Base-by-base conservation (phyloP, 306 rosid genomes). In the Bauhinia variegata region DNA sequence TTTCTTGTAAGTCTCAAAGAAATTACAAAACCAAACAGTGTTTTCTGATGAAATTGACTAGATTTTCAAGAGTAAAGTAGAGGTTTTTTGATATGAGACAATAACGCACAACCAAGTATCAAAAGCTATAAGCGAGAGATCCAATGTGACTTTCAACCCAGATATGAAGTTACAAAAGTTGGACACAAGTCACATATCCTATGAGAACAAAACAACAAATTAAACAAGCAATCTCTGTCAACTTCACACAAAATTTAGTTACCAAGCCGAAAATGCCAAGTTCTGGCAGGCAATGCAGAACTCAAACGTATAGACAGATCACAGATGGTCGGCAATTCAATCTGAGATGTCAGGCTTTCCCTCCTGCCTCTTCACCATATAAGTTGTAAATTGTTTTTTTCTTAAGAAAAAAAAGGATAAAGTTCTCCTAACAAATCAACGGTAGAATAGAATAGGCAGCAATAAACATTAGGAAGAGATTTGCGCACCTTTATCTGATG, bases 401-500 rank as follows among this genome's bases (percentile, higher is more conserved):
- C n/a, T n/a, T n/a, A n/a, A n/a, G n/a, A n/a, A n/a, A 58, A 9
- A 49, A 4, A 1, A 43, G 6, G 11, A 44, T 17, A 39, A 50
- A 15, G 50, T 23, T 19, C 56, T 23, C 54, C 38, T 65, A 13
- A 48, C 15, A 18, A 30, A 6, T 51, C 58, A 67, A 12, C 6
- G 53, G 41, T 11, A 60, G 8, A 47, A 33, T 13, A 4, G 19
- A 50, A 23, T 51, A 31, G 33, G 60, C 18, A 33, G 63, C 11
- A 74, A 73, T 51, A 59, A 62, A 63, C 36, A 67, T 13, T 12
- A 23, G 59, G 23, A 44, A 59, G 64, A 79, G 48, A 68, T 46
- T 28, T 32, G 16, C 7, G 14, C 56, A 93, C 98, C 98, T 84
- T 70, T 71, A 12, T 68, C 78, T 60, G 79, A 36, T 15, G 87